Evolutionary conservation across 306 rosid species (phyloP).

Genomic region (Vigna mungo): DNA sequence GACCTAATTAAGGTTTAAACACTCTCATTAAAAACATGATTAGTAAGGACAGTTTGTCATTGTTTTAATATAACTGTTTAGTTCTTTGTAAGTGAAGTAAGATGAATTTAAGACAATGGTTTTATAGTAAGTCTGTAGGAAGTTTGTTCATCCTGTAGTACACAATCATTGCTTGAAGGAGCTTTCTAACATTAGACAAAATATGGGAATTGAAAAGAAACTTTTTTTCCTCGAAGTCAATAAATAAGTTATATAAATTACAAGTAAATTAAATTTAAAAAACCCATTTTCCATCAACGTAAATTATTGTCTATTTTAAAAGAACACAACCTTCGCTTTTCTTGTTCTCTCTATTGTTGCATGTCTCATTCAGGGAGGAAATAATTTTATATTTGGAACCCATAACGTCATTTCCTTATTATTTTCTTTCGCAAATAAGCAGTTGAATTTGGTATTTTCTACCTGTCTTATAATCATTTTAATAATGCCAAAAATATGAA

Average conservation of each 20-base stretch:
- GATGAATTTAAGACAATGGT: conserved; percentile 20
- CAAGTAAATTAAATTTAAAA: not conserved
- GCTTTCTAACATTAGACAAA: not conserved
- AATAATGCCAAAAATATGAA: not conserved
- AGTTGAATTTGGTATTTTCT: not conserved
- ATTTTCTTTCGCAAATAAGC: not conserved
- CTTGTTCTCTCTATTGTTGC: not conserved
- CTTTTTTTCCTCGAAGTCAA: no score
- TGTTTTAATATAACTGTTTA: not conserved
- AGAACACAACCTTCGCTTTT: no score
- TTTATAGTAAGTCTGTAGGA: not conserved
- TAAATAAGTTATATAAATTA: not conserved
- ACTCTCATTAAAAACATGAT: conserved; percentile 2
- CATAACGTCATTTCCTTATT: not conserved
- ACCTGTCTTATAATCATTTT: not conserved
- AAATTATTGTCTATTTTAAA: not conserved
- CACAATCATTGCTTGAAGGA: conserved; percentile 18
- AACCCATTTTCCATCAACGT: not conserved
- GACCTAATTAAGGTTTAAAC: not conserved
- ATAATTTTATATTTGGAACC: not conserved
- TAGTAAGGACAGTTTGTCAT: not conserved
- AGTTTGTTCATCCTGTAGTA: not conserved
- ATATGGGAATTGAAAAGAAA: not conserved
- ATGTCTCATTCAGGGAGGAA: not conserved
- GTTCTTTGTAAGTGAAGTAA: not conserved